A percentile compares a stretch with the other conserved stretches of the same genome.
phyloP scores from a whole-genome alignment of 2,329 filamentous ascomycete species.

The Tolypocladium amazonense region DNA sequence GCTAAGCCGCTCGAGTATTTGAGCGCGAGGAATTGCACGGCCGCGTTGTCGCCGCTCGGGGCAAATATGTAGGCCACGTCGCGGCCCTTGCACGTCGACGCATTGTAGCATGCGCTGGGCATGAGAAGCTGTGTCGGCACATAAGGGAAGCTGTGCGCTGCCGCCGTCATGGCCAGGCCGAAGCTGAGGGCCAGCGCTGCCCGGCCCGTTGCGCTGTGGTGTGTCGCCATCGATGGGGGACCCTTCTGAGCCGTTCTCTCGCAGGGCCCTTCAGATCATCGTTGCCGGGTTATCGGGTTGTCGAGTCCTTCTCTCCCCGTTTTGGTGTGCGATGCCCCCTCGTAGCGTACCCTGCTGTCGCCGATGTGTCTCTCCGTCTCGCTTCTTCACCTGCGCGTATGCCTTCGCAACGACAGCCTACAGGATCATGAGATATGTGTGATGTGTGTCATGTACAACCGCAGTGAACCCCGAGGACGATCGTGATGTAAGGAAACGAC shows the following conservation, averaged over 20 bases:
- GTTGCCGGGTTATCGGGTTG: not conserved
- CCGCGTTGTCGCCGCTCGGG: constrained; percentile 28
- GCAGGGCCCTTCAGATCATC: not conserved
- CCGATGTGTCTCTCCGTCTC: not conserved
- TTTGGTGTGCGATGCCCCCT: not conserved
- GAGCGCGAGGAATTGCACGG: constrained; percentile 49
- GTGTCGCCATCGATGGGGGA: not conserved
- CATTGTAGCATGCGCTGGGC: constrained; percentile 31
- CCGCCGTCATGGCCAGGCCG: constrained; percentile 9
- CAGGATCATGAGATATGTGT: not conserved
- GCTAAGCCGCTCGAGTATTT: constrained; percentile 51
- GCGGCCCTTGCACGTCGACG: constrained; percentile 20
- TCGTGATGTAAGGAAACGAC: not conserved
- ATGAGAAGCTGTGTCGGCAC: constrained; percentile 64
- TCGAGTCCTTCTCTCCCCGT: not conserved
- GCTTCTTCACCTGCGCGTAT: not conserved
- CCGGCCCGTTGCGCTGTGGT: not conserved
- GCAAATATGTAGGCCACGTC: constrained; percentile 61
- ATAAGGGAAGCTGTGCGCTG: constrained; percentile 53
- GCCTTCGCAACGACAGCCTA: not conserved
- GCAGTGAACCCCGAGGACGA: not conserved
- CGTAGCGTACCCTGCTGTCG: not conserved
- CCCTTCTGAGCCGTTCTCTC: not conserved
- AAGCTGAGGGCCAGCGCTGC: not conserved
- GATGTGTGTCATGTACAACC: not conserved